These are phyloP conservation scores for Linaria vulgaris DNA, from an alignment of 257 asterid genomes.

Conservation along the genomic window DNA sequence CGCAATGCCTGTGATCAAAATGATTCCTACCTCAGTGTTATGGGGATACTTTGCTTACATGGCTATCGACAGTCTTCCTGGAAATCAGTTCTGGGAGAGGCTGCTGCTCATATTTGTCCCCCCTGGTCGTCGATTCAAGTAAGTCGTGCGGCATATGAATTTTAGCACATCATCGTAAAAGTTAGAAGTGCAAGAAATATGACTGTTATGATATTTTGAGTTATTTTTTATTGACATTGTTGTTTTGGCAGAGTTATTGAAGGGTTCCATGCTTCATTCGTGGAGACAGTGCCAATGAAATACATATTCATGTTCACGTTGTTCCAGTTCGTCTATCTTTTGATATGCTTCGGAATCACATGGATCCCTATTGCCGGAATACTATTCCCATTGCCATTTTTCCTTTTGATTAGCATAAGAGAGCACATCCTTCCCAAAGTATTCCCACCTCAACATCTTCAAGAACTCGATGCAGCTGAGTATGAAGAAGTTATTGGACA, in stretches of 20 bases:
- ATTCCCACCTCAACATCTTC: conserved; percentile 59
- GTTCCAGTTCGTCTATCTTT: conserved; percentile 59
- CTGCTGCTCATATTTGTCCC: conserved; percentile 68
- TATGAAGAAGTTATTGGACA: conserved; percentile 74
- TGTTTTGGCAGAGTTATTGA: conserved; percentile 55
- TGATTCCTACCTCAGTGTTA: conserved; percentile 89
- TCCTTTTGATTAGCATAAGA: conserved; percentile 66
- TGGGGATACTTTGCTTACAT: conserved; percentile 99
- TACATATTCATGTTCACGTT: conserved; percentile 64
- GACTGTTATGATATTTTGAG: not conserved
- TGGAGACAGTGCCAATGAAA: conserved; percentile 85
- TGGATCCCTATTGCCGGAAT: conserved; percentile 96
- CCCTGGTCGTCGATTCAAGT: conserved; percentile 89
- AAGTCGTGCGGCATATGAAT: conserved; percentile 28
- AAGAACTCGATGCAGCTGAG: conserved; percentile 77
- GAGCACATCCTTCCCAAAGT: conserved; percentile 74
- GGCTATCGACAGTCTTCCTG: conserved; percentile 97
- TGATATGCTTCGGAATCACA: conserved; percentile 79
- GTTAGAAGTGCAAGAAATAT: no score
- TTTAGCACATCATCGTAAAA: no score
- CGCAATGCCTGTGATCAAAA: conserved; percentile 67
- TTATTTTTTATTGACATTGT: no score
- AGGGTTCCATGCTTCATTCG: conserved; percentile 72
- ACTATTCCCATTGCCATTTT: conserved; percentile 78
- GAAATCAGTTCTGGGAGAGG: conserved; percentile 97